These are phyloP conservation scores for Colletotrichum zoysiae DNA, from an alignment of 2,329 filamentous ascomycete genomes.

Conservation along the genomic window DNA sequence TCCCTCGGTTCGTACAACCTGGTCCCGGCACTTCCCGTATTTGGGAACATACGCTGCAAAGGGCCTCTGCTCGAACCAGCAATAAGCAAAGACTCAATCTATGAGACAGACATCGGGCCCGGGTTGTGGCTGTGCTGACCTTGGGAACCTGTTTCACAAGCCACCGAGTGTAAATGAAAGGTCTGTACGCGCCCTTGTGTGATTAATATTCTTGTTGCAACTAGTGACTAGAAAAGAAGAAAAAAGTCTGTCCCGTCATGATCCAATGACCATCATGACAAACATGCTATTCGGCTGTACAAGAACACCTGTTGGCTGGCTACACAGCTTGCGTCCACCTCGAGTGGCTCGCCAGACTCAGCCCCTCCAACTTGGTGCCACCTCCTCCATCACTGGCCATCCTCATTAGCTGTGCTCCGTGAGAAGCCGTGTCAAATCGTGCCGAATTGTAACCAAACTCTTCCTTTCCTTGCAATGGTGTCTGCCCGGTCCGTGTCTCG, in stretches of 20 bases:
- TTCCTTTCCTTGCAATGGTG: background rate
- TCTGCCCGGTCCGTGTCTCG: constrained; percentile 5
- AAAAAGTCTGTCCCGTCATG: background rate
- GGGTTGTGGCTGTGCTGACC: background rate
- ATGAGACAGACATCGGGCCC: constrained; percentile 6
- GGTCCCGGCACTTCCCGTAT: background rate
- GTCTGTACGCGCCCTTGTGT: constrained; percentile 18
- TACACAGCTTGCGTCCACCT: constrained; percentile 15
- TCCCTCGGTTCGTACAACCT: background rate
- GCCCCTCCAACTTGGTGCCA: constrained; percentile 22
- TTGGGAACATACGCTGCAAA: background rate
- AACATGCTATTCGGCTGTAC: background rate
- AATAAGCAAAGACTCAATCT: background rate
- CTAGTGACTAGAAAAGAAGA: constrained; percentile 6
- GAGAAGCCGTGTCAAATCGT: constrained; percentile 12
- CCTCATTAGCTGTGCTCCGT: background rate
- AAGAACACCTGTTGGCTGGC: constrained; percentile 12
- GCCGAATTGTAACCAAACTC: constrained; percentile 28
- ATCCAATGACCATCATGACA: background rate
- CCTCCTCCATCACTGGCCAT: background rate
- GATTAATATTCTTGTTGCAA: constrained; percentile 15
- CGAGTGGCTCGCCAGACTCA: constrained; percentile 1
- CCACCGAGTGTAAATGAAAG: constrained; percentile 6
- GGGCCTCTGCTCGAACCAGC: constrained; percentile 4
- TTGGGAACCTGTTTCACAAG: background rate